These are phyloP conservation scores for Cyclotella baltica DNA, from an alignment of 108 stramenopile species.

Conservation along the genomic window DNA sequence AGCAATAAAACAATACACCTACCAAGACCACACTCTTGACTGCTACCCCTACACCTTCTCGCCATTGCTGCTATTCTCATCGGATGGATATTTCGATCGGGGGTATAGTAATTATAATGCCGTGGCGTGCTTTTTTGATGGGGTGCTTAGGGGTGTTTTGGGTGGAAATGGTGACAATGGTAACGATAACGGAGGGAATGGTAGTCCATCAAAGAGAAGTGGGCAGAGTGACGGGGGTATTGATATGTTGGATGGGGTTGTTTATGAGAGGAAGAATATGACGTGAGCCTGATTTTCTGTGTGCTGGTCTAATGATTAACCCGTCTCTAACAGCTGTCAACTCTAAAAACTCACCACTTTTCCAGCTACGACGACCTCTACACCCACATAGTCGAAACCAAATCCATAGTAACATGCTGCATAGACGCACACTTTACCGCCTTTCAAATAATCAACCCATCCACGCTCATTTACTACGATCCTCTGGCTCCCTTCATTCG, in stretches of 20 bases:
- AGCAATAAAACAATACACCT: not conserved
- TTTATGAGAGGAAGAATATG: slow-evolving; percentile 63
- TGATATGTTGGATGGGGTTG: slow-evolving; percentile 54
- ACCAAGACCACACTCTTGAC: slow-evolving; percentile 38
- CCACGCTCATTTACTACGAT: slow-evolving; percentile 52
- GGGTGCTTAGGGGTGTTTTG: slow-evolving; percentile 28
- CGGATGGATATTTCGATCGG: slow-evolving; percentile 47
- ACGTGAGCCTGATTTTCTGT: slow-evolving; percentile 25
- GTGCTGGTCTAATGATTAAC: not conserved
- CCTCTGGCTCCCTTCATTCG: slow-evolving; percentile 31
- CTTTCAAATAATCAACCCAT: slow-evolving; percentile 50
- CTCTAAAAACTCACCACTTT: not conserved
- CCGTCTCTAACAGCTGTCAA: not conserved
- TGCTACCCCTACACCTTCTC: slow-evolving; percentile 68
- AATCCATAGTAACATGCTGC: slow-evolving; percentile 63
- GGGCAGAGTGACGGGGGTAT: slow-evolving; percentile 21
- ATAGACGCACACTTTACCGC: slow-evolving; percentile 69
- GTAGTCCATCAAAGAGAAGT: not conserved
- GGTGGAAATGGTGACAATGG: not conserved
- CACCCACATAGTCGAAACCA: slow-evolving; percentile 40
- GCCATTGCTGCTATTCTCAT: slow-evolving; percentile 52
- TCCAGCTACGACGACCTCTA: slow-evolving; percentile 57
- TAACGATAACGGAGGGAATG: not conserved
- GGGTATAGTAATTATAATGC: slow-evolving; percentile 64
- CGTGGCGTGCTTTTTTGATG: slow-evolving; percentile 54